Conservation (phyloP, 805 yeast species). For the Schwanniomyces vanrijiae region DNA sequence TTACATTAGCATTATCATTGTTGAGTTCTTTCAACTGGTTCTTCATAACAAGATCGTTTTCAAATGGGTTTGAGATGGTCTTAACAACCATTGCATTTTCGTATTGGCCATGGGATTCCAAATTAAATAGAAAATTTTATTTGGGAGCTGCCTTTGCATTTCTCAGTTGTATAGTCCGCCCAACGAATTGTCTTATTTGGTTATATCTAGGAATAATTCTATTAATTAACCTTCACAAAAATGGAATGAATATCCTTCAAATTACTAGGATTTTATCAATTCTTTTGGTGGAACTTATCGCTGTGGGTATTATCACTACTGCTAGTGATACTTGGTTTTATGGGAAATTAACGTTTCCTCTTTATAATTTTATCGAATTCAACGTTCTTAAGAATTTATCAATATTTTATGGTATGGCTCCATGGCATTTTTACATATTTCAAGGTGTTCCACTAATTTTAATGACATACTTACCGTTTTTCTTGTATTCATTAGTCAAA, state of each 20-base stretch:
- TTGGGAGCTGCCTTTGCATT: conserved; percentile 50
- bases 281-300: conserved; percentile 18
- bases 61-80: conserved; percentile 78
- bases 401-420: conserved; percentile 79
- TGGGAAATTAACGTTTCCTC: conserved; percentile 56
- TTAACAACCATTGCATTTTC: conserved; percentile 65
- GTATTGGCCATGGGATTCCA: conserved; percentile 66
- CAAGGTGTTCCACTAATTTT: conserved; percentile 82
- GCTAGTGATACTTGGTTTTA: conserved; percentile 63
- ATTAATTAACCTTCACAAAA: not conserved
- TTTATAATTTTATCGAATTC: conserved; percentile 70
- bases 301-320: conserved; percentile 36
- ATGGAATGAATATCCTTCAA: not conserved
- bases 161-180: conserved; percentile 70
- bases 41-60: conserved; percentile 76
- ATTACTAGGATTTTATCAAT: conserved; percentile 13
- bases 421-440: conserved; percentile 78
- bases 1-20: conserved; percentile 51
- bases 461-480: conserved; percentile 65
- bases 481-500: conserved; percentile 26
- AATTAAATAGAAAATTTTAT: conserved; percentile 11
- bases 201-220: conserved; percentile 48
- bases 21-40: conserved; percentile 80
- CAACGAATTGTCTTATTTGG: conserved; percentile 86
- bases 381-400: conserved; percentile 74